These are phyloP conservation scores for Entrophospora sp. DNA, from an alignment of 192 early-diverging fungal genomes.

Conservation along the genomic window DNA sequence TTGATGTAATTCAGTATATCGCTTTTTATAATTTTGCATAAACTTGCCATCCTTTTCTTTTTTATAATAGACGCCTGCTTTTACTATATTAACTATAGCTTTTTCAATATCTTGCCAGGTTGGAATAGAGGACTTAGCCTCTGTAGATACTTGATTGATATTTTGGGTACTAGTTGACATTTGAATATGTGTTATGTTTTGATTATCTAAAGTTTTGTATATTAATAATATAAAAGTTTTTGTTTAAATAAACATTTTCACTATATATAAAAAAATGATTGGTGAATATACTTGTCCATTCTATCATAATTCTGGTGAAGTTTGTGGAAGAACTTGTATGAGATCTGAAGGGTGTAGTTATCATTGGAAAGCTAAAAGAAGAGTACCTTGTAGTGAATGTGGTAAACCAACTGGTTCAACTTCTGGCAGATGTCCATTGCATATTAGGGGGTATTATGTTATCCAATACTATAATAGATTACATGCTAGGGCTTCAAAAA, in stretches of 20 bases:
- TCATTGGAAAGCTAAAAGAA: background rate
- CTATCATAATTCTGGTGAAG: background rate
- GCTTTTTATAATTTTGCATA: too few species aligned
- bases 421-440: background rate
- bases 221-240: background rate
- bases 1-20: too few species aligned
- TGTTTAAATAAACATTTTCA: conserved; percentile 3
- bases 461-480: background rate
- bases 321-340: background rate
- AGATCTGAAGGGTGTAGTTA: background rate
- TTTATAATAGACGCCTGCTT: too few species aligned
- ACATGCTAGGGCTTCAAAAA: background rate
- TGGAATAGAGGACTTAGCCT: too few species aligned
- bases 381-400: background rate
- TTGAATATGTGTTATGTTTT: too few species aligned
- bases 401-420: background rate
- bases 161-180: too few species aligned
- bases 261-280: conserved; percentile 4
- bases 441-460: conserved; percentile 2
- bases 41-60: too few species aligned
- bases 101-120: too few species aligned
- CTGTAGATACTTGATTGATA: too few species aligned
- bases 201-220: too few species aligned
- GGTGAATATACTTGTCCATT: background rate
- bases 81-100: too few species aligned